phyloP scores from a whole-genome alignment of 2,329 filamentous ascomycete species.

The Claviceps sp. region DNA sequence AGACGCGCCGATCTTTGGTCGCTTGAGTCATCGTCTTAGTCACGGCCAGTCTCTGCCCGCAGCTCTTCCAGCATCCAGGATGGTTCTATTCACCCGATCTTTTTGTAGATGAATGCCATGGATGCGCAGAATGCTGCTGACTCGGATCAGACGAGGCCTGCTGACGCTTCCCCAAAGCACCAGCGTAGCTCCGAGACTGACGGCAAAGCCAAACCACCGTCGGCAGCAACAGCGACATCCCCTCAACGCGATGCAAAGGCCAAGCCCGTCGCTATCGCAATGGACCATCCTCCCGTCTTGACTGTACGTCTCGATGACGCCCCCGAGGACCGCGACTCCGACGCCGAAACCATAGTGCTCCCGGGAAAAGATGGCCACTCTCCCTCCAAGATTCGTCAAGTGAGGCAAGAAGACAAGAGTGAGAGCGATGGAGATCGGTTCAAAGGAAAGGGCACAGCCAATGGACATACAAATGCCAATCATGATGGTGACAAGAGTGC shows the following conservation, averaged over 20 bases:
- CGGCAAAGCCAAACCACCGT: slow-evolving; percentile 9
- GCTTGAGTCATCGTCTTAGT: slow-evolving; percentile 1
- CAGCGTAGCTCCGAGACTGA: slow-evolving; percentile 16
- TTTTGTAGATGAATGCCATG: slow-evolving; percentile 49
- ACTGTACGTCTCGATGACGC: slow-evolving; percentile 21
- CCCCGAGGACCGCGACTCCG: slow-evolving; percentile 47
- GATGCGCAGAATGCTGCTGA: slow-evolving; percentile 56
- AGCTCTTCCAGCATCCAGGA: slow-evolving; percentile 30
- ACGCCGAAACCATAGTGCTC: slow-evolving; percentile 59
- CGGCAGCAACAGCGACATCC: slow-evolving; percentile 6
- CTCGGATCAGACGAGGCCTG: slow-evolving; percentile 46
- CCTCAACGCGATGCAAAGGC: slow-evolving; percentile 7
- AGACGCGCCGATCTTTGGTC: background rate
- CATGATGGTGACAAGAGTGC: slow-evolving; percentile 20
- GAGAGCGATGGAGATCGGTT: slow-evolving; percentile 36
- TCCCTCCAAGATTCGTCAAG: slow-evolving; percentile 48
- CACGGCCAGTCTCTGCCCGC: slow-evolving; percentile 7
- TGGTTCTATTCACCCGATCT: slow-evolving; percentile 40
- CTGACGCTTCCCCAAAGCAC: slow-evolving; percentile 37
- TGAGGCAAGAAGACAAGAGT: slow-evolving; percentile 51
- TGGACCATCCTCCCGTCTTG: slow-evolving; percentile 2
- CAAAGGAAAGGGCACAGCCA: slow-evolving; percentile 14
- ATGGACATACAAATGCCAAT: slow-evolving; percentile 20
- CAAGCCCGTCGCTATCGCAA: slow-evolving; percentile 1
- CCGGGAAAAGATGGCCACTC: slow-evolving; percentile 52